Percentiles rank a stretch among this genome's conserved stretches.
Evolutionary conservation across 2,329 filamentous ascomycete genomes (phyloP).

Genomic region (Pseudopyricularia javanii): DNA sequence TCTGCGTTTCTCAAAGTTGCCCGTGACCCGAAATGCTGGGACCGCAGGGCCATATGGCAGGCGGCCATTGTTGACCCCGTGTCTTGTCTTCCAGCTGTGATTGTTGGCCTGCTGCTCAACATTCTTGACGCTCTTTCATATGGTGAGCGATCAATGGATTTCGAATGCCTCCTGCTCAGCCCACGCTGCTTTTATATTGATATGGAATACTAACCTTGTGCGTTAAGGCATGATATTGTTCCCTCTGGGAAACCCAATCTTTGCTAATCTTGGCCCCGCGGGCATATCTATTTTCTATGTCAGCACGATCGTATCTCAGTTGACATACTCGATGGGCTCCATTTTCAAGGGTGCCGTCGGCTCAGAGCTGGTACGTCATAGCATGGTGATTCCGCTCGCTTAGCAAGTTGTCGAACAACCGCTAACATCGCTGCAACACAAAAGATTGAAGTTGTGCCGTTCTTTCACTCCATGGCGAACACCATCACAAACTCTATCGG

Average conservation of each 20-base stretch:
- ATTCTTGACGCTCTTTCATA: slow-evolving; percentile 92
- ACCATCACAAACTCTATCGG: slow-evolving; percentile 73
- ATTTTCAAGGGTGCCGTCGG: slow-evolving; percentile 85
- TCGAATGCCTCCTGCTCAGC: slow-evolving; percentile 2
- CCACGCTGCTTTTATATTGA: neutral
- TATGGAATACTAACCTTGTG: slow-evolving; percentile 5
- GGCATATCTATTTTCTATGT: slow-evolving; percentile 99
- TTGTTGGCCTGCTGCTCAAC: slow-evolving; percentile 81
- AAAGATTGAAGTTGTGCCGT: slow-evolving; percentile 91
- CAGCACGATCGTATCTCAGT: slow-evolving; percentile 86
- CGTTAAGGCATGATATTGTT: slow-evolving; percentile 79
- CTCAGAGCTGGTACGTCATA: slow-evolving; percentile 67
- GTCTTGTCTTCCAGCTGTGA: slow-evolving; percentile 69
- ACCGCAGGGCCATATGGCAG: slow-evolving; percentile 51
- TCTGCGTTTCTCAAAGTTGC: slow-evolving; percentile 16
- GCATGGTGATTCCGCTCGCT: neutral
- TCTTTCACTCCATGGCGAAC: slow-evolving; percentile 96
- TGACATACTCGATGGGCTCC: slow-evolving; percentile 79
- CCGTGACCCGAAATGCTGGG: slow-evolving; percentile 59
- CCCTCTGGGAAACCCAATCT: slow-evolving; percentile 76
- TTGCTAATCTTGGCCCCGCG: slow-evolving; percentile 75
- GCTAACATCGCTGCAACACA: neutral
- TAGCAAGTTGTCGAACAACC: neutral
- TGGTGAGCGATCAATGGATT: slow-evolving; percentile 32
- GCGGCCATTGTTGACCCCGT: slow-evolving; percentile 53